These are phyloP conservation scores for Heritiera littoralis DNA, from an alignment of 345 rosid species.

Conservation along the genomic window DNA sequence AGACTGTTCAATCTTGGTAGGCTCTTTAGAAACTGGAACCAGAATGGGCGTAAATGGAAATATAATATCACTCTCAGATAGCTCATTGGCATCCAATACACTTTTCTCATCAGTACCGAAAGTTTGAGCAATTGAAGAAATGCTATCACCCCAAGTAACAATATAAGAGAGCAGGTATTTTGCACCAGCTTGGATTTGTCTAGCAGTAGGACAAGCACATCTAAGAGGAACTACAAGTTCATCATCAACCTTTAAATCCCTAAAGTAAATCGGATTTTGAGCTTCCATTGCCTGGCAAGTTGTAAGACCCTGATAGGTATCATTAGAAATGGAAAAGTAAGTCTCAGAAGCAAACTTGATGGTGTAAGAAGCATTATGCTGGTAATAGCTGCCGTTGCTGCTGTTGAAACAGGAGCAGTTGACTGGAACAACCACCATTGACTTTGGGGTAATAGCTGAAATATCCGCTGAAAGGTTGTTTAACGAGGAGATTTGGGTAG, in stretches of 20 bases:
- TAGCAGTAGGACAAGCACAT: slow-evolving; percentile 78
- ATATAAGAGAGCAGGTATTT: slow-evolving; percentile 60
- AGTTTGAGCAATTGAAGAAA: slow-evolving; percentile 43
- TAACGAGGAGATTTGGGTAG: slow-evolving; percentile 50
- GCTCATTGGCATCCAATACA: slow-evolving; percentile 53
- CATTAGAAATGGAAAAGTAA: slow-evolving; percentile 62
- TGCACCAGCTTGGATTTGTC: slow-evolving; percentile 53
- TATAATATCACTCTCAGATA: slow-evolving; percentile 31
- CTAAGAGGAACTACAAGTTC: slow-evolving; percentile 59
- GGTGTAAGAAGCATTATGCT: slow-evolving; percentile 62
- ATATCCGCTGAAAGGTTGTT: slow-evolving; percentile 52
- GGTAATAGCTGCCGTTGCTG: slow-evolving; percentile 45
- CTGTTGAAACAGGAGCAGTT: slow-evolving; percentile 57
- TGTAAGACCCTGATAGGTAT: slow-evolving; percentile 44
- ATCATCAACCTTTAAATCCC: slow-evolving; percentile 26
- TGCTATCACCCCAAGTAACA: slow-evolving; percentile 43
- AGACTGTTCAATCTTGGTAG: slow-evolving; percentile 27
- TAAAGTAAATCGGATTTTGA: slow-evolving; percentile 46
- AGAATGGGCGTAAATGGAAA: slow-evolving; percentile 63
- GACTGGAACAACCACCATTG: slow-evolving; percentile 53
- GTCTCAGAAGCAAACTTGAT: slow-evolving; percentile 24
- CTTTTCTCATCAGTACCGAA: slow-evolving; percentile 44
- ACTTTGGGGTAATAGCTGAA: slow-evolving; percentile 32
- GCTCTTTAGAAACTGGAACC: slow-evolving; percentile 60
- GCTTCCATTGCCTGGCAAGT: slow-evolving; percentile 70